Evolutionary conservation across 176 grass and related monocot species (phyloP), one percentile per base, ranked within the genome.

Genomic region (Chrysopogon serrulatus): DNA sequence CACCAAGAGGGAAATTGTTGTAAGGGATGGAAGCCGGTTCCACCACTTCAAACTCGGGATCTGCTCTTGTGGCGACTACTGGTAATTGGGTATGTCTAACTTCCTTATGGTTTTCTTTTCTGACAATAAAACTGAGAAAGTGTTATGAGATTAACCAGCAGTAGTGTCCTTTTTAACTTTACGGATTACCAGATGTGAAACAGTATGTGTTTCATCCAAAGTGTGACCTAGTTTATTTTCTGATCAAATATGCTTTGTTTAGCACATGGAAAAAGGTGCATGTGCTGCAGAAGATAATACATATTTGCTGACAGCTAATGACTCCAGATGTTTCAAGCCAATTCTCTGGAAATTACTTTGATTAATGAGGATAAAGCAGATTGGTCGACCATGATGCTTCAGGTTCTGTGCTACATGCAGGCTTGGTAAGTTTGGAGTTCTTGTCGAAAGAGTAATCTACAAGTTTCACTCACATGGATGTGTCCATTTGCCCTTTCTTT

Each of bases 61-160:
- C 15, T 99, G 91, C 85, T 94, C 96, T 80, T 99, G 93, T 16
- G 87, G 91, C 26, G 89, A 93, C 87, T 96, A 96, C 62, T 99
- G 96, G 96, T 99, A 84, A 91, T 41, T 79, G 43, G 88, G 88
- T 90, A 37, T 56, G 71, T 82, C 69, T 53, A 76, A 73, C 14
- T 79, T 49, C 45, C 73, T 80, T 49, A 18, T 88, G 45, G 3
- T 81, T 71, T 68, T 10, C 16, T 59, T 16, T 59, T 40, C 28
- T 70, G 62, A 40, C 44, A 59, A 23, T 57, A 48, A 74, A 88
- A 74, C 68, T 15, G 31, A 32, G 36, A 30, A 84, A 79, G n/a
- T n/a, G 9, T 73, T 41, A 31, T 10, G 18, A 51, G 8, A 51
- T 8, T 48, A 69, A 59, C 37, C 54, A 23, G 54, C 32, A 71